Percentiles rank a stretch among this genome's conserved stretches.
phyloP scores from a whole-genome alignment of 148 eudicot species.

The Chenopodium album region DNA sequence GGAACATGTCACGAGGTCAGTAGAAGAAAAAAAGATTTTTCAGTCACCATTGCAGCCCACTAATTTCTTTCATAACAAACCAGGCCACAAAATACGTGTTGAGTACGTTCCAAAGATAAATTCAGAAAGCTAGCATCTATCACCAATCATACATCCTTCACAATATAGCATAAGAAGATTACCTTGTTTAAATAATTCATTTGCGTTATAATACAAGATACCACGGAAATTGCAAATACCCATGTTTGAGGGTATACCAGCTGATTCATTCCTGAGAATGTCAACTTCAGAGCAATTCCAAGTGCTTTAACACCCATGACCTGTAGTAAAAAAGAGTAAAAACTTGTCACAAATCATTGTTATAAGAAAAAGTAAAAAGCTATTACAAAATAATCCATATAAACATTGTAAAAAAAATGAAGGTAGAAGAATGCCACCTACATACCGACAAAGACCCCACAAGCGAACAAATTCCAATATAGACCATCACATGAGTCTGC shows the following conservation, averaged over 20 bases:
- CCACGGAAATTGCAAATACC: constrained; percentile 49
- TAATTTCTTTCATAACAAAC: not conserved
- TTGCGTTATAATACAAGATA: constrained; percentile 60
- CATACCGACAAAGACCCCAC: constrained; percentile 74
- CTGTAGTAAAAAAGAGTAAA: constrained; percentile 32
- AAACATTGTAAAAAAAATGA: not conserved
- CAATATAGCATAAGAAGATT: constrained; percentile 9
- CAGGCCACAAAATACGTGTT: not conserved
- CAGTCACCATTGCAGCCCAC: not conserved
- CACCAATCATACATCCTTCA: not conserved
- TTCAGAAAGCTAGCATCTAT: not conserved
- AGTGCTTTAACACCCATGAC: constrained; percentile 84
- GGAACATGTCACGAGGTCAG: too few relatives aligned
- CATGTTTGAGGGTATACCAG: constrained; percentile 75
- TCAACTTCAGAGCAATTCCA: constrained; percentile 74
- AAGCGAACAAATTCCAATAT: constrained; percentile 73
- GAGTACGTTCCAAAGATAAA: not conserved
- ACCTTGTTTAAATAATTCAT: constrained; percentile 82
- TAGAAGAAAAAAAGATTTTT: too few relatives aligned
- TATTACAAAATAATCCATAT: not conserved
- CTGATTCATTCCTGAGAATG: constrained; percentile 70
- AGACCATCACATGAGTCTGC: constrained; percentile 64
- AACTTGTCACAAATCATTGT: too few relatives aligned
- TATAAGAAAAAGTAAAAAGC: not conserved
- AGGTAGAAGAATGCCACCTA: not conserved